phyloP scores from a whole-genome alignment of 78 protist species.

The Chrysochromulina parva region DNA sequence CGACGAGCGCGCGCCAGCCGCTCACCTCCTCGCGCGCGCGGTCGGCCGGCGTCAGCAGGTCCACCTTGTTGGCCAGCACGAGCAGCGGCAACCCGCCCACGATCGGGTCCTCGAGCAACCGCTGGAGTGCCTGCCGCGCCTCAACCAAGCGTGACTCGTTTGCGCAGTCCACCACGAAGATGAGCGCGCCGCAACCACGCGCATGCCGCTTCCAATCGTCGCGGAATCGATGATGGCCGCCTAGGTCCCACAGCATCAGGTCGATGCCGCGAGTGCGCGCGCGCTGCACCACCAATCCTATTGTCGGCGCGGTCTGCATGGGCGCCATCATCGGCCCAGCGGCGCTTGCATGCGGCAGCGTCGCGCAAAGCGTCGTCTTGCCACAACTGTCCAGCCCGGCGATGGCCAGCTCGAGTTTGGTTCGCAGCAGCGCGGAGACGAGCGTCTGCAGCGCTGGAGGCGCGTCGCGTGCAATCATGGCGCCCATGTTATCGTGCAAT shows the following conservation, averaged over 20 bases:
- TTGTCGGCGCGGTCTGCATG: neutral
- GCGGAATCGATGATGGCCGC: neutral
- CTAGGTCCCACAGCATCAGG: neutral
- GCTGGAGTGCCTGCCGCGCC: slow-evolving; percentile 25
- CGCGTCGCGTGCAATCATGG: neutral
- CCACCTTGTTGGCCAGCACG: neutral
- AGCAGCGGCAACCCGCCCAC: neutral
- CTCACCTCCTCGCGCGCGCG: neutral
- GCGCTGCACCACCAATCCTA: neutral
- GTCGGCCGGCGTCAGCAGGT: neutral
- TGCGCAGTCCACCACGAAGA: neutral
- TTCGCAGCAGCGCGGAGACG: neutral
- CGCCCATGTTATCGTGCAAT: neutral
- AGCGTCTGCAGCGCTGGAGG: neutral
- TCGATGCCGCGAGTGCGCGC: neutral
- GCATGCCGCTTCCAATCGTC: neutral
- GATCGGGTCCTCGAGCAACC: neutral
- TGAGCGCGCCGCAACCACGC: neutral
- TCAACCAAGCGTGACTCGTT: neutral
- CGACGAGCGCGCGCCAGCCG: neutral
- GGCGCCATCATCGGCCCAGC: too few relatives aligned
- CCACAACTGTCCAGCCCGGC: slow-evolving; percentile 10
- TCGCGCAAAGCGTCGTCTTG: neutral
- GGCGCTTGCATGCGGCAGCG: neutral
- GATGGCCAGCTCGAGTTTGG: neutral